These are phyloP conservation scores for Candida labiduridarum DNA, from an alignment of 1,139 yeast species.

Conservation along the genomic window DNA sequence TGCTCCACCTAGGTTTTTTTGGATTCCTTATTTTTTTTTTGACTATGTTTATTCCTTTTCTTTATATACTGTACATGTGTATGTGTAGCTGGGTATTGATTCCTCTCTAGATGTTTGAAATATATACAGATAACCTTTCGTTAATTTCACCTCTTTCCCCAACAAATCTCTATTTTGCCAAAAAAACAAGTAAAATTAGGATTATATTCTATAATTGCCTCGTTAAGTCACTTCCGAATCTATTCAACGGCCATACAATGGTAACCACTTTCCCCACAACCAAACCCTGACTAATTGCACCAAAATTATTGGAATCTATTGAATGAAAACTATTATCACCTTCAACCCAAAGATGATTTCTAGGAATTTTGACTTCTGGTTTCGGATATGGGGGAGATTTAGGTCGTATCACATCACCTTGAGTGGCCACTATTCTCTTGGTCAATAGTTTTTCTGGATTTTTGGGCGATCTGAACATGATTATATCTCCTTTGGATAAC, in stretches of 20 bases:
- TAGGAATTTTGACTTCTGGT: conserved; percentile 60
- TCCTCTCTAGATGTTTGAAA: not conserved
- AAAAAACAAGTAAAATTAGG: not conserved
- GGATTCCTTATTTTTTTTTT: too few relatives aligned
- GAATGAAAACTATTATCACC: conserved; percentile 89
- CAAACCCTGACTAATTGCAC: conserved; percentile 80
- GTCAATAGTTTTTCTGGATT: conserved; percentile 75
- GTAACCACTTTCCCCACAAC: conserved; percentile 71
- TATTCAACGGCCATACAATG: conserved; percentile 67
- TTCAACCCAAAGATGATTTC: conserved; percentile 90
- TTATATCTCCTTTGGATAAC: conserved; percentile 66
- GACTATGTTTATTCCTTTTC: too few relatives aligned
- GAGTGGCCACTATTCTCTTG: conserved; percentile 75
- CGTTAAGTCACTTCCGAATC: conserved; percentile 46
- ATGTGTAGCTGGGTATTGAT: not conserved
- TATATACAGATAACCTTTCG: not conserved
- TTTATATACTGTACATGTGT: not conserved
- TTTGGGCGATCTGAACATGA: conserved; percentile 75
- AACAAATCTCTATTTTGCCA: not conserved
- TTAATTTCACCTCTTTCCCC: not conserved
- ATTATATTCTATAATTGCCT: conserved; percentile 5
- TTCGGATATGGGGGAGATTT: conserved; percentile 66
- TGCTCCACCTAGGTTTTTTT: not conserved
- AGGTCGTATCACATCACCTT: conserved; percentile 67
- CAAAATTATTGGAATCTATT: conserved; percentile 80